A percentile compares a stretch with the other conserved stretches of the same genome.
These are phyloP conservation scores for Aspergillus ibericus DNA, from an alignment of 2,329 filamentous ascomycete genomes.

Conservation along the genomic window DNA sequence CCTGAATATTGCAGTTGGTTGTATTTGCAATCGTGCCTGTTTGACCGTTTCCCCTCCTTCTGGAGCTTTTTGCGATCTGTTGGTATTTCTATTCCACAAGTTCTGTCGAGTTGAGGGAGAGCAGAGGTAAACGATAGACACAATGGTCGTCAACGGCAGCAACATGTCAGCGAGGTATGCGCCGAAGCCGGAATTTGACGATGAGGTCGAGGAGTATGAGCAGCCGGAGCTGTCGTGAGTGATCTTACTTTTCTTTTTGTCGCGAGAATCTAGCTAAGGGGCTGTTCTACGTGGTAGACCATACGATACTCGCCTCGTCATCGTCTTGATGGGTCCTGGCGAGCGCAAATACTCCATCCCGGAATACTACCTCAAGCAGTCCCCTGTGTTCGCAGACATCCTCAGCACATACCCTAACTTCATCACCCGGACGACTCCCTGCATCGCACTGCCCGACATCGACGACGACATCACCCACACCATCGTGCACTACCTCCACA, in stretches of 20 bases:
- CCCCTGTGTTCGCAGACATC: constrained; percentile 1
- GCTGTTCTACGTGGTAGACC: background rate
- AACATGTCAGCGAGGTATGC: background rate
- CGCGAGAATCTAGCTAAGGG: background rate
- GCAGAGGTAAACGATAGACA: background rate
- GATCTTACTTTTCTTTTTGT: background rate
- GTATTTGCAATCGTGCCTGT: background rate
- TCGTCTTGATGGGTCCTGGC: constrained; percentile 1
- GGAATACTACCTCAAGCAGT: constrained; percentile 2
- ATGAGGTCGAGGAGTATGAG: constrained; percentile 4
- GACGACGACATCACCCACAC: constrained; percentile 6
- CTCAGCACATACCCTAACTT: constrained; percentile 1
- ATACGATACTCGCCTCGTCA: background rate
- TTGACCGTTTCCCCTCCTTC: background rate
- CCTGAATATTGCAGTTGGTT: background rate
- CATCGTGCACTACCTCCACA: constrained; percentile 2
- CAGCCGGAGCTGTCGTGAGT: constrained; percentile 3
- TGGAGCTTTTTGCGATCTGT: too few species aligned
- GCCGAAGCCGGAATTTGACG: background rate
- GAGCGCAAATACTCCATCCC: constrained; percentile 3
- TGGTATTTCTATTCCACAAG: background rate
- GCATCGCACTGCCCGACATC: constrained; percentile 2
- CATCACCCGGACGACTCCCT: constrained; percentile 1
- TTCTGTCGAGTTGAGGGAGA: background rate
- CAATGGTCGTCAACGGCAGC: background rate